Evolutionary conservation across 129 eudicot genomes (phyloP), one percentile per base, ranked within the genome.

Genomic region (Heracleum sosnowskyi): DNA sequence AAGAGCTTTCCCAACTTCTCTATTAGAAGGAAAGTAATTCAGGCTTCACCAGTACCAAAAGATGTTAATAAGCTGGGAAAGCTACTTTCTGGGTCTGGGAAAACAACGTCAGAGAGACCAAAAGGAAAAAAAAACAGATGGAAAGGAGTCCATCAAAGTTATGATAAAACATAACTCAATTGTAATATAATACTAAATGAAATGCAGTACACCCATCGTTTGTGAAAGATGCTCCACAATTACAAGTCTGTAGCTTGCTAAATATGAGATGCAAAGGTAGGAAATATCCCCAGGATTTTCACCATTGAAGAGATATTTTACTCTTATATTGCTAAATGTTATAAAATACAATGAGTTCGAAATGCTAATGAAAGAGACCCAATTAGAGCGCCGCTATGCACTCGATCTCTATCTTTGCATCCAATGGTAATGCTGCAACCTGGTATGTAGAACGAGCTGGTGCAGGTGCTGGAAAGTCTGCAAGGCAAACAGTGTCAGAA

Each of bases 381-480:
- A 33, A 77, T 77, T 81, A 88, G 40, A 89, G 88, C 13, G 88
- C 83, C 7, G 98, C 98, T 64, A 94, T 89, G 91, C 98, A 91
- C 73, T 94, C 97, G 2, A 94, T 91, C 80, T 94, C 98, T 75
- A 94, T 86, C 86, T 81, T 91, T 70, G 97, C 98, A 81, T 84
- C 90, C 89, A 91, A 37, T 29, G 98, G 98, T 60, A 94, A 84
- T 66, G 98, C 98, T 72, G 97, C 98, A 29, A 91, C 98, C 86
- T 94, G 98, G 84, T 89, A 94, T 3, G 98, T 94, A 35, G 98
- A 86, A 29, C 98, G 89, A 72, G 98, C 98, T 22, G 98, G 98
- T 45, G 97, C 96, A 72, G 96, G 94, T 53, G 93, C 87, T 1
- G 93, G 89, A 76, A 93, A 89, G 82, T 91, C 98, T 94, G 88